Conservation (phyloP, 2,329 filamentous ascomycete genomes). For the Aspergillus latus region DNA sequence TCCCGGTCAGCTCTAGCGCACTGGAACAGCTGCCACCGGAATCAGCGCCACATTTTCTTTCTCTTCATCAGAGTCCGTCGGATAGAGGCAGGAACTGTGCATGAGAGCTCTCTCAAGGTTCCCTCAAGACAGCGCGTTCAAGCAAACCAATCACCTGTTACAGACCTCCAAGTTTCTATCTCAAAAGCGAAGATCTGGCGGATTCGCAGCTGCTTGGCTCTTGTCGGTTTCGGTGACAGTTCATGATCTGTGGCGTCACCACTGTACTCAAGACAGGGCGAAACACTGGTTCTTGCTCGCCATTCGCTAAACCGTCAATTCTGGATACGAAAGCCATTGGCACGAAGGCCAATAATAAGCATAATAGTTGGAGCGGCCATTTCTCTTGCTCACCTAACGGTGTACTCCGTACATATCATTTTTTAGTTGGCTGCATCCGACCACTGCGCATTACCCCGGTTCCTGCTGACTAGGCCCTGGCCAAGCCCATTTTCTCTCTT, state of each 20-base stretch:
- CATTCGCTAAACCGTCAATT: not conserved
- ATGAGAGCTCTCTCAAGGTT: not conserved
- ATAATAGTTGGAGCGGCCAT: conserved; percentile 1
- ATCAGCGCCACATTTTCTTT: conserved; percentile 2
- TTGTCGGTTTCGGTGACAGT: conserved; percentile 19
- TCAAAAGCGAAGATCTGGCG: conserved; percentile 3
- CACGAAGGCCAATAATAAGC: conserved; percentile 8
- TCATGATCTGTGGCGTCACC: conserved; percentile 18
- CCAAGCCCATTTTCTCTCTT: conserved; percentile 1
- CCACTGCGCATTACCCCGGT: not conserved
- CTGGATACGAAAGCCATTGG: conserved; percentile 6
- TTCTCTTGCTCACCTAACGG: not conserved
- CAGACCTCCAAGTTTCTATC: not conserved
- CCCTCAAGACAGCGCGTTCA: not conserved
- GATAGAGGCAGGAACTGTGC: not conserved
- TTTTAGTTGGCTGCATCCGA: not conserved
- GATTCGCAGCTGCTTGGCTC: conserved; percentile 5
- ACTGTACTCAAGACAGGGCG: conserved; percentile 7
- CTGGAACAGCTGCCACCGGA: not conserved
- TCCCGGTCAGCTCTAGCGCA: not conserved
- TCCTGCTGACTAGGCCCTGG: not conserved
- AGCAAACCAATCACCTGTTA: not conserved
- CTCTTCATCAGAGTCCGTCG: not conserved
- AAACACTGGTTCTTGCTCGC: conserved; percentile 9
- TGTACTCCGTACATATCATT: not conserved